Base-by-base conservation (phyloP, 306 rosid species). In the Gleditsia sinensis region DNA sequence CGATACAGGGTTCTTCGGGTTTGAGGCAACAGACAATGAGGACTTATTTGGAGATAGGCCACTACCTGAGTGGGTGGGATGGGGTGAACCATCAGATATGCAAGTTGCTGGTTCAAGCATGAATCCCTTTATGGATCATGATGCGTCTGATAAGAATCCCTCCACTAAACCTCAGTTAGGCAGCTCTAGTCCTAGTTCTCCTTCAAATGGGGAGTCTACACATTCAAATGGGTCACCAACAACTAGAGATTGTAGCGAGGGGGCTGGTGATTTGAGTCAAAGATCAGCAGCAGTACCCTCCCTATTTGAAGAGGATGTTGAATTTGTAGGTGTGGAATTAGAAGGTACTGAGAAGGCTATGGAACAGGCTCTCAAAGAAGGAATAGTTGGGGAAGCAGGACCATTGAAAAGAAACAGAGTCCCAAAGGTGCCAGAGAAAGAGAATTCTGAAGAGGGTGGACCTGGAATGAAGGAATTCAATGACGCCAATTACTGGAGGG, bases 401-500 rank as follows among this genome's bases (percentile, higher is more conserved):
- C 89, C 99, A 19, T 77, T 94, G 86, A 91, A 90, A 89, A 90
- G 86, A 80, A 87, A 86, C 64, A 32, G 49, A 27, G 50, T 59
- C 45, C 84, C 86, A 0, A 87, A 88, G 84, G 88, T 43, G 73
- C 69, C 84, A 12, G 96, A 87, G 67, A 90, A 90, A 73, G 97
- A 92, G 56, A 86, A 82, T 54, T 75, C 92, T 5, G 99, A 87
- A 2, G 97, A 87, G 56, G 96, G 75, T 14, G 87, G 64, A 46
- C 82, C 89, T 72, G 95, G 83, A 33, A 77, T 75, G 74, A 94
- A 94, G 84, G 98, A 94, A 67, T 94, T 90, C 83, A 94, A 94
- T 69, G 99, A 94, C 75, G 85, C 99, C 33, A 94, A 94, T 78
- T 94, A 88, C 78, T 94, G 99, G 98, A 89, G 99, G 83, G 93